A percentile compares a stretch with the other conserved stretches of the same genome.
Evolutionary conservation across 2,329 filamentous ascomycete genomes (phyloP).

Genomic region (Dothideomycetes sp.): DNA sequence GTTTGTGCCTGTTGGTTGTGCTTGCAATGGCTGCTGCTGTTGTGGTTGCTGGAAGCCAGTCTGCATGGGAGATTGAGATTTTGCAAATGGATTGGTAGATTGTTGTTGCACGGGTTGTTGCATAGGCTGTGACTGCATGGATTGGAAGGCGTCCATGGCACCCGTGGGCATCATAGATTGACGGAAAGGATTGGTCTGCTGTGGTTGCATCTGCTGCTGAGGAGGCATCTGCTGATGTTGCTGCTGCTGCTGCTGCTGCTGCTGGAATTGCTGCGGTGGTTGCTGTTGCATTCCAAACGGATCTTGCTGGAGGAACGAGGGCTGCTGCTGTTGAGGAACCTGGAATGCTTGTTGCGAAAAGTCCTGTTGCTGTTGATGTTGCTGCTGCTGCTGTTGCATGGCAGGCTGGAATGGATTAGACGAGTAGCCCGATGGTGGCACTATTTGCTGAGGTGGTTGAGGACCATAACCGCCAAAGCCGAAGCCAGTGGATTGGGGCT

Average conservation of each 20-base stretch:
- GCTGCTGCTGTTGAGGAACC: no score
- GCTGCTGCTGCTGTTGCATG: no score
- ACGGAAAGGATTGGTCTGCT: slow-evolving; percentile 72
- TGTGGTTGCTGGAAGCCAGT: slow-evolving; percentile 15
- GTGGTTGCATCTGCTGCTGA: slow-evolving; percentile 14
- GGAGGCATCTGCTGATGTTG: no score
- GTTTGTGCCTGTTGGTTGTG: slow-evolving; percentile 60
- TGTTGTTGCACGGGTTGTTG: slow-evolving; percentile 23
- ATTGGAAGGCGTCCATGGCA: slow-evolving; percentile 13
- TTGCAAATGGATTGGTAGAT: slow-evolving; percentile 52
- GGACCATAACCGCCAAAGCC: slow-evolving; percentile 76
- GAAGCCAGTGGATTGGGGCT: slow-evolving; percentile 58
- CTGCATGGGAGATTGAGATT: slow-evolving; percentile 32
- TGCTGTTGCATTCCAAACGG: no score
- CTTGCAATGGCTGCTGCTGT: slow-evolving; percentile 34
- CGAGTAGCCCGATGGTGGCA: no score
- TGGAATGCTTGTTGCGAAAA: no score
- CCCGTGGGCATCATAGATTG: slow-evolving; percentile 64
- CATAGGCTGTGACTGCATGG: slow-evolving; percentile 15
- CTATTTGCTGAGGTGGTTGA: slow-evolving; percentile 54
- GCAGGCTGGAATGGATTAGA: no score
- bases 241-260: no score
- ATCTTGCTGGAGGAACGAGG: no score
- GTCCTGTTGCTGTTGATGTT: no score
- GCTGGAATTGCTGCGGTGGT: no score